Evolutionary conservation across 129 eudicot genomes (phyloP).

Genomic region (carrot (Daucus carota)): DH1_v3.0 NC_030381.2:44479001-44479500

Average conservation of each 20-base stretch:
- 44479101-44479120: not conserved
- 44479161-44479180: no score
- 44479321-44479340: not conserved
- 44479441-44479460: not conserved
- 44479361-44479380: not conserved
- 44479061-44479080: slow-evolving; percentile 70
- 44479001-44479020: slow-evolving; percentile 88
- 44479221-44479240: no score
- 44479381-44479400: not conserved
- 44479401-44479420: not conserved
- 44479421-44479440: not conserved
- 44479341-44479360: not conserved
- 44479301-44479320: not conserved
- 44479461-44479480: not conserved
- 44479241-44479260: no score
- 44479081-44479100: slow-evolving; percentile 41
- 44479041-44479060: slow-evolving; percentile 88
- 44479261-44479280: no score
- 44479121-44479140: no score
- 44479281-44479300: no score
- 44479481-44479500: not conserved
- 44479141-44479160: no score
- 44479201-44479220: no score
- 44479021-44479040: slow-evolving; percentile 87
- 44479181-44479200: no score